Percentiles rank a stretch among this genome's conserved stretches.
phyloP scores from a whole-genome alignment of 768 basidiomycete species.

The Auriscalpium vulgare region DNA sequence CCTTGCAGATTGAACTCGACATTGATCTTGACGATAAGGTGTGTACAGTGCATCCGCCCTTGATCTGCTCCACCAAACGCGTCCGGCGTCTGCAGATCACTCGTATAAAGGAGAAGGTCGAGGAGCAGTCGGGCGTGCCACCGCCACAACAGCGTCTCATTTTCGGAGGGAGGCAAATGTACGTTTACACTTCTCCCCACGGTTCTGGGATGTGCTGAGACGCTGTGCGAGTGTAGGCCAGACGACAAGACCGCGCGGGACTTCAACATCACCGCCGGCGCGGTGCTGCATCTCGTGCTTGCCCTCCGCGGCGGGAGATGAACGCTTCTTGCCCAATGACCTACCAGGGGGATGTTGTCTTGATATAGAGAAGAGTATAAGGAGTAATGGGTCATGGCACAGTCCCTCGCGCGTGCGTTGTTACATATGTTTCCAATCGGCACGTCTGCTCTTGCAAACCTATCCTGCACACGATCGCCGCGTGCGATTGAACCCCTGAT shows the following conservation, averaged over 20 bases:
- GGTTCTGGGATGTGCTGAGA: not conserved
- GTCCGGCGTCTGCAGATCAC: constrained; percentile 48
- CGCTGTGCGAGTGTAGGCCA: constrained; percentile 39
- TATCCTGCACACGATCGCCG: not conserved
- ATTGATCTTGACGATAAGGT: constrained; percentile 88
- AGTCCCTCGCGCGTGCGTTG: constrained; percentile 18
- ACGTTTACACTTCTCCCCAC: constrained; percentile 21
- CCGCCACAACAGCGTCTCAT: constrained; percentile 94
- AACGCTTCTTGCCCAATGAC: constrained; percentile 10
- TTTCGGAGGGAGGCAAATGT: constrained; percentile 91
- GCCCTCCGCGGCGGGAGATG: constrained; percentile 86
- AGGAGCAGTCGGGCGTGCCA: constrained; percentile 97
- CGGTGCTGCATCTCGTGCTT: constrained; percentile 89
- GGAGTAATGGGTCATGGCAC: constrained; percentile 14
- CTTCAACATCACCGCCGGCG: constrained; percentile 75
- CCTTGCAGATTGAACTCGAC: constrained; percentile 83
- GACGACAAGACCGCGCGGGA: constrained; percentile 90
- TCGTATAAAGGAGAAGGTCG: constrained; percentile 95
- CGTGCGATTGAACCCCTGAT: not conserved
- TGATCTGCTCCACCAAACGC: not conserved
- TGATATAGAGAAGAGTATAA: constrained; percentile 17
- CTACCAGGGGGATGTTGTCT: constrained; percentile 11
- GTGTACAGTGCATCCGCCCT: constrained; percentile 12
- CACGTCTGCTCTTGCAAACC: constrained; percentile 7
- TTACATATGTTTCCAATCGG: constrained; percentile 21